Percentiles rank a stretch among this genome's conserved stretches.
Evolutionary conservation across 2,329 filamentous ascomycete species (phyloP).

Genomic region (Hypoxylon sp.): DNA sequence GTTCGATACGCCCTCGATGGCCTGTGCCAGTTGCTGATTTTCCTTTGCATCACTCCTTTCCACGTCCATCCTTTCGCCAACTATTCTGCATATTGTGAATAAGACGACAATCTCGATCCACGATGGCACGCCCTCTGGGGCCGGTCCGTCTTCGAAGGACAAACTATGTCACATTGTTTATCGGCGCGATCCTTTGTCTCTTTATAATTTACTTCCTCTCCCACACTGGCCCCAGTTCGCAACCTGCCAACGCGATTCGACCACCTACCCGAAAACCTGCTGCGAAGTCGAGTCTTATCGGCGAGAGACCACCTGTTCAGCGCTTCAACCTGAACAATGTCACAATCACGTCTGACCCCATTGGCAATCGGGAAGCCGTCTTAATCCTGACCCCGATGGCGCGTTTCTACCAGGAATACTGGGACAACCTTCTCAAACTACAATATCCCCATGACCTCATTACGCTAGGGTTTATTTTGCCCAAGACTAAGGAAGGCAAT

Average conservation of each 20-base stretch:
- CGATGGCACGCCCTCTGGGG: constrained; percentile 53
- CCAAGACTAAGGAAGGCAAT: constrained; percentile 93
- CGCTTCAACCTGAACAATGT: constrained; percentile 97
- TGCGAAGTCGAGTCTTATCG: constrained; percentile 66
- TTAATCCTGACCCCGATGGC: constrained; percentile 94
- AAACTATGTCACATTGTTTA: constrained; percentile 51
- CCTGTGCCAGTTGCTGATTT: constrained; percentile 41
- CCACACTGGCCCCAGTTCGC: constrained; percentile 42
- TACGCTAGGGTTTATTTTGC: constrained; percentile 94
- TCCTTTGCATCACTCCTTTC: constrained; percentile 29
- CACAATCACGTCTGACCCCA: constrained; percentile 80
- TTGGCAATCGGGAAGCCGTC: constrained; percentile 84
- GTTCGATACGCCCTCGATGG: constrained; percentile 37
- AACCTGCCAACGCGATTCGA: constrained; percentile 38
- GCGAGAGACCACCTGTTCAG: constrained; percentile 82
- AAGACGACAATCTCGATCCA: constrained; percentile 38
- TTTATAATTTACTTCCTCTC: constrained; percentile 53
- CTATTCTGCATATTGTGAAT: constrained; percentile 27
- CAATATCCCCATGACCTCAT: constrained; percentile 94
- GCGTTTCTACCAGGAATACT: constrained; percentile 93
- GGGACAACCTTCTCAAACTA: constrained; percentile 89
- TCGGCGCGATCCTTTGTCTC: constrained; percentile 50
- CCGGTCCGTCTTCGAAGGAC: constrained; percentile 53
- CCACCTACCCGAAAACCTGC: constrained; percentile 74
- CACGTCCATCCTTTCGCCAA: constrained; percentile 14